Conservation (phyloP, 2,329 filamentous ascomycete genomes). For the Penicillium decumbens region DNA sequence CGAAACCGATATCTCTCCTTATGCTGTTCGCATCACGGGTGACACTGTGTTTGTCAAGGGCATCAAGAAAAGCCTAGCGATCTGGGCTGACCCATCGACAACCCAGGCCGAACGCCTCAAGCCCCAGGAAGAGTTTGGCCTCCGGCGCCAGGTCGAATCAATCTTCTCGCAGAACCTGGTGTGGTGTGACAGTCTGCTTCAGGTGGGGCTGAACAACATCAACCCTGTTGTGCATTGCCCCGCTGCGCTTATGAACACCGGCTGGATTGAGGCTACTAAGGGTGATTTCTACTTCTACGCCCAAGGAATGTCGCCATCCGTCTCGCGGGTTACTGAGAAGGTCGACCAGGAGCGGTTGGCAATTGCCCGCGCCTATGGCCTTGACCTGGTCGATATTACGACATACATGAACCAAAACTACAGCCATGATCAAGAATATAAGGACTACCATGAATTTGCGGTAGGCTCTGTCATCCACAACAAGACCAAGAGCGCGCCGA, state of each 20-base stretch:
- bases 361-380: conserved; percentile 14
- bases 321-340: conserved; percentile 14
- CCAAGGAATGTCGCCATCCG: conserved; percentile 17
- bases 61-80: conserved; percentile 14
- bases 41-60: conserved; percentile 15
- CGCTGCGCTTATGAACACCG: conserved; percentile 16
- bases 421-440: conserved; percentile 10
- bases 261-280: conserved; percentile 19
- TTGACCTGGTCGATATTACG: conserved; percentile 15
- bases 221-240: conserved; percentile 18
- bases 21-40: conserved; percentile 11
- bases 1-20: conserved; percentile 18
- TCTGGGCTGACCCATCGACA: conserved; percentile 14
- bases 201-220: conserved; percentile 19
- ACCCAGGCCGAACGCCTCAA: conserved; percentile 9
- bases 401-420: conserved; percentile 20
- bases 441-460: conserved; percentile 16
- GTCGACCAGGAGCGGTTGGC: conserved; percentile 15
- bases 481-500: conserved; percentile 17
- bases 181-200: conserved; percentile 14
- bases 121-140: conserved; percentile 5
- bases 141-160: conserved; percentile 11
- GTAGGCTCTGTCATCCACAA: conserved; percentile 15
- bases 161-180: conserved; percentile 14
- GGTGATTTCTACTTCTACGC: conserved; percentile 19